Evolutionary conservation across 768 basidiomycete genomes (phyloP).

Genomic region (Roridomyces roridus): DNA sequence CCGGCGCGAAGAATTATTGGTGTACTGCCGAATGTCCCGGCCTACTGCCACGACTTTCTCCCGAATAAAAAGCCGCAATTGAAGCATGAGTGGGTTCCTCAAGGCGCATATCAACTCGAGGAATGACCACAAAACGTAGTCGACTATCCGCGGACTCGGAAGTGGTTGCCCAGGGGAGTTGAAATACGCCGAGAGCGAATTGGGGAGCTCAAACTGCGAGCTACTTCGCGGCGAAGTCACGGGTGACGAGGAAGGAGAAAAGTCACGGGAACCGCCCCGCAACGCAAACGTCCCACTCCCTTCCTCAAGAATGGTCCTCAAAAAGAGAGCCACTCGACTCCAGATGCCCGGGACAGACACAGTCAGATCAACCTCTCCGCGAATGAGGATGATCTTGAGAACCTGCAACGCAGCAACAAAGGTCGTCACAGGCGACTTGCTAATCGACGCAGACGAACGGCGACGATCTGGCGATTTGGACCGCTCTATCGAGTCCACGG

Average conservation of each 20-base stretch:
- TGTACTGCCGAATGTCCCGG: conserved; percentile 48
- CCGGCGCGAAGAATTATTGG: conserved; percentile 39
- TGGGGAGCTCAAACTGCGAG: conserved; percentile 42
- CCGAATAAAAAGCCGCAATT: conserved; percentile 69
- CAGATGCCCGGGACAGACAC: conserved; percentile 62
- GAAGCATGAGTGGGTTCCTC: conserved; percentile 66
- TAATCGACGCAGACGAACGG: conserved; percentile 27
- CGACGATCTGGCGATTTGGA: conserved; percentile 53
- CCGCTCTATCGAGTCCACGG: conserved; percentile 40
- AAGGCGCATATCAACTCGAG: conserved; percentile 69
- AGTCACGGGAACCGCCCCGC: conserved; percentile 37
- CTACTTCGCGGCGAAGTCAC: conserved; percentile 56
- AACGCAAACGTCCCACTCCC: conserved; percentile 70
- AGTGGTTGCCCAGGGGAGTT: conserved; percentile 28
- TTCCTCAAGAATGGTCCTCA: conserved; percentile 56
- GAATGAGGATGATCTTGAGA: conserved; percentile 69
- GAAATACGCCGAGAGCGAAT: conserved; percentile 35
- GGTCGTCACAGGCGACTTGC: conserved; percentile 42
- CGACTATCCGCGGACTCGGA: conserved; percentile 61
- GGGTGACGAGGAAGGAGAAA: conserved; percentile 59
- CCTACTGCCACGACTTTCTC: conserved; percentile 66
- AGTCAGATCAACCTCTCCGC: conserved; percentile 67
- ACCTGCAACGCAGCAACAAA: conserved; percentile 65
- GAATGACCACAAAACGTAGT: conserved; percentile 77
- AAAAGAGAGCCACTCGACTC: conserved; percentile 61